Percentiles rank a stretch among this genome's conserved stretches.
These are phyloP conservation scores for Septoria petroselini DNA, from an alignment of 2,329 filamentous ascomycete species.

Conservation along the genomic window DNA sequence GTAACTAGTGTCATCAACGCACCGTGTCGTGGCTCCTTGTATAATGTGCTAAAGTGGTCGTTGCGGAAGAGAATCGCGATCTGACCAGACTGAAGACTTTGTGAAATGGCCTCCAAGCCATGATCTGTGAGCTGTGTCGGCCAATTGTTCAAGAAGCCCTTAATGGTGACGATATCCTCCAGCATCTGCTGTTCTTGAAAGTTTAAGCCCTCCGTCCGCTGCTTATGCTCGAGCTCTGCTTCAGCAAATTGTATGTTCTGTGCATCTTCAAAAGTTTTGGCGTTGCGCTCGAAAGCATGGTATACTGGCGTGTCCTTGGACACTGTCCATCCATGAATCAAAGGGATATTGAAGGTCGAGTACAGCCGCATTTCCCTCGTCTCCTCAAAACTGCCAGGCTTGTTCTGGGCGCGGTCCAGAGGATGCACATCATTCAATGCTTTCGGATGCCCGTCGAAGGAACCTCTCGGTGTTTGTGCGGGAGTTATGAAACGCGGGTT, in stretches of 20 bases:
- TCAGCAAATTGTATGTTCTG: constrained; percentile 85
- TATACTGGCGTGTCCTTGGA: constrained; percentile 63
- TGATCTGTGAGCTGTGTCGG: constrained; percentile 83
- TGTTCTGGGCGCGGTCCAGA: constrained; percentile 43
- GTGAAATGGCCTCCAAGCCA: constrained; percentile 71
- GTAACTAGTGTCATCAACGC: constrained; percentile 83
- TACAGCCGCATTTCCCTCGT: constrained; percentile 90
- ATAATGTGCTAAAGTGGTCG: constrained; percentile 93
- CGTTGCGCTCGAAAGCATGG: constrained; percentile 68
- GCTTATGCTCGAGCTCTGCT: constrained; percentile 80
- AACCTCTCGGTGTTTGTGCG: constrained; percentile 25
- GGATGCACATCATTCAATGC: constrained; percentile 41
- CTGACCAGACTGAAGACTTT: constrained; percentile 68
- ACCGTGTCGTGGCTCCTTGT: constrained; percentile 75
- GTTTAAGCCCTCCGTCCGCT: constrained; percentile 62
- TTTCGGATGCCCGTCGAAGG: constrained; percentile 27
- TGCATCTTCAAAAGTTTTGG: constrained; percentile 84
- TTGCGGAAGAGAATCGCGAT: constrained; percentile 94
- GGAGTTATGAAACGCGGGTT: constrained; percentile 79
- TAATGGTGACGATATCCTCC: constrained; percentile 80
- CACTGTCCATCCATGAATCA: constrained; percentile 92
- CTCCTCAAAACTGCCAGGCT: constrained; percentile 75
- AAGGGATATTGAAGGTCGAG: constrained; percentile 78
- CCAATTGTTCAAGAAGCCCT: constrained; percentile 72
- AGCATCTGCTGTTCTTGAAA: constrained; percentile 74